phyloP scores from a whole-genome alignment of 179 eudicot species.

The Beta lomatogona region DNA sequence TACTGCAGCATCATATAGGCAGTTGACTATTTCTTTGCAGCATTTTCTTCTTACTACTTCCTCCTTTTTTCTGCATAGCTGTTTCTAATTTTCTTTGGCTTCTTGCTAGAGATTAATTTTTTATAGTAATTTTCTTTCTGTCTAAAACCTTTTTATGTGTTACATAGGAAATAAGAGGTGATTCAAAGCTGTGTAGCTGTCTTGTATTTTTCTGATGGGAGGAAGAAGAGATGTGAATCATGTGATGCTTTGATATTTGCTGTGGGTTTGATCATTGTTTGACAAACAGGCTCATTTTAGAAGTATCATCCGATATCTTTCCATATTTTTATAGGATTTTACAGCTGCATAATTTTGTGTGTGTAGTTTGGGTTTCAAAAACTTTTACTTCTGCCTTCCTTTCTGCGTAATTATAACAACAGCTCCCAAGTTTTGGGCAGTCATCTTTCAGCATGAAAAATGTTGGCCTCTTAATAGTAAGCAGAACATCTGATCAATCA shows the following conservation, averaged over 20 bases:
- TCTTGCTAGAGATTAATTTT: no score
- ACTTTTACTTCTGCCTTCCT: background rate
- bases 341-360: background rate
- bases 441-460: slow-evolving; percentile 6
- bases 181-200: background rate
- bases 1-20: background rate
- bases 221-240: background rate
- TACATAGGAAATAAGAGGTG: background rate
- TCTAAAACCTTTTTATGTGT: background rate
- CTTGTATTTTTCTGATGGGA: background rate
- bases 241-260: background rate
- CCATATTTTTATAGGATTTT: background rate
- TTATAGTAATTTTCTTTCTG: no score
- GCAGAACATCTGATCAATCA: background rate
- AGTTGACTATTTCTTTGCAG: background rate
- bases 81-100: no score
- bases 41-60: background rate
- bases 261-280: background rate
- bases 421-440: slow-evolving; percentile 2
- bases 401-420: background rate
- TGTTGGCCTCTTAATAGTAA: background rate
- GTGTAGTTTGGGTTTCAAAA: background rate
- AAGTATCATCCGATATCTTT: background rate
- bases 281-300: background rate
- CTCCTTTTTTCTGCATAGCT: no score